phyloP scores from a whole-genome alignment of 176 grass and related monocot species.

The Phoenix roebelenii region DNA sequence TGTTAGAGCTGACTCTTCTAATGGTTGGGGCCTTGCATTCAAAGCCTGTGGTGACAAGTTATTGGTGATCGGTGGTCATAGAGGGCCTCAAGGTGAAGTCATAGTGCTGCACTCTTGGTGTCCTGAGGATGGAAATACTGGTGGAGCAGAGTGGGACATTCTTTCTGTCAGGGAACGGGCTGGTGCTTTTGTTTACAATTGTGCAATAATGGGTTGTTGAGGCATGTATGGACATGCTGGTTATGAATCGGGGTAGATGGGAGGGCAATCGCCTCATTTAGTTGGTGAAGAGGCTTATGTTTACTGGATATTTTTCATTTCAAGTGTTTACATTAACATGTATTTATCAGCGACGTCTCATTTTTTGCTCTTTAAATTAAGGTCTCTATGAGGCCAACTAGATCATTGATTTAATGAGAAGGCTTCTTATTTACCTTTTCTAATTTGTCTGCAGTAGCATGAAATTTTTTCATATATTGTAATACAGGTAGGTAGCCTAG shows the following conservation, averaged over 20 bases:
- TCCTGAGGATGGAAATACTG: conserved; percentile 38
- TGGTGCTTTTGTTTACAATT: conserved; percentile 82
- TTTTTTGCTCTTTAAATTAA: conserved; percentile 15
- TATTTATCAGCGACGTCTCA: not conserved
- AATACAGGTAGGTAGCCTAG: no score
- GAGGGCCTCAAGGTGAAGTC: conserved; percentile 49
- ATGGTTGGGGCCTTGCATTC: conserved; percentile 85
- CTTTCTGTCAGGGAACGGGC: conserved; percentile 56
- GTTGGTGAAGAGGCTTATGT: conserved; percentile 6
- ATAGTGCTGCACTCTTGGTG: conserved; percentile 78
- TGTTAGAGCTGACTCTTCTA: conserved; percentile 75
- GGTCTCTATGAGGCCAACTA: conserved; percentile 3
- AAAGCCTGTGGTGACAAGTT: conserved; percentile 69
- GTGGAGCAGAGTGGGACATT: conserved; percentile 65
- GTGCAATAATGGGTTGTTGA: conserved; percentile 96
- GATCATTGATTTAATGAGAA: conserved; percentile 8
- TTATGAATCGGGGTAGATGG: conserved; percentile 1
- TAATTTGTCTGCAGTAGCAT: no score
- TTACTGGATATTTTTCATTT: conserved; percentile 16
- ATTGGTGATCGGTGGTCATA: conserved; percentile 63
- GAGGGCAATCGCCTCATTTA: conserved; percentile 1
- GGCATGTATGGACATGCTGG: not conserved
- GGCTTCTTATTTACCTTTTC: not conserved
- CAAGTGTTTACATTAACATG: not conserved
- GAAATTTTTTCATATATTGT: no score